These are phyloP conservation scores for Heterobasidion occidentale DNA, from an alignment of 1,284 basidiomycete species.

Conservation along the genomic window DNA sequence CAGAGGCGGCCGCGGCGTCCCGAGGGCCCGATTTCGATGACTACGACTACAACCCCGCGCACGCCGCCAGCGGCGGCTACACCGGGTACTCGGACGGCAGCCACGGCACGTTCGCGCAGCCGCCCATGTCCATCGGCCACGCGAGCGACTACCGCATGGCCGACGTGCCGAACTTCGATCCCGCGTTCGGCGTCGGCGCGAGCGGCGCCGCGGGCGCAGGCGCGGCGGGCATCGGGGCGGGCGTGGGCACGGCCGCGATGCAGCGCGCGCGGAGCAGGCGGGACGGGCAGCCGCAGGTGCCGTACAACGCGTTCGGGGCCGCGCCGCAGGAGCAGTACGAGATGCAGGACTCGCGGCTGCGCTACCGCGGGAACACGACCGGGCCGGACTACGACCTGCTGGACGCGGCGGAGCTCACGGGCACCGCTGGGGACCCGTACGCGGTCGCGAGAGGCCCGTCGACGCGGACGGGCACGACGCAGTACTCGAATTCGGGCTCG, in stretches of 20 bases:
- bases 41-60: conserved; percentile 29
- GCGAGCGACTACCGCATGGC: conserved; percentile 40
- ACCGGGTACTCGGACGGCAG: conserved; percentile 49
- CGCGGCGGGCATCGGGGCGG: conserved; percentile 16
- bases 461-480: conserved; percentile 5
- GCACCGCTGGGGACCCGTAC: conserved; percentile 10
- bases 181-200: conserved; percentile 20
- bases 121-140: conserved; percentile 30
- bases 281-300: conserved; percentile 10
- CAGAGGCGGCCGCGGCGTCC: conserved; percentile 20
- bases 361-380: conserved; percentile 3
- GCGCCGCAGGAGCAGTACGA: conserved; percentile 10
- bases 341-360: conserved; percentile 8
- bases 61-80: conserved; percentile 19
- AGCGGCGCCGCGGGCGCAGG: conserved; percentile 11
- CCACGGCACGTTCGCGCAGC: conserved; percentile 55
- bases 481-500: background rate
- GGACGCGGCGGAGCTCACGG: conserved; percentile 10
- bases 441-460: conserved; percentile 11
- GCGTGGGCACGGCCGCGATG: conserved; percentile 21
- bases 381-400: conserved; percentile 18
- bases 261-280: conserved; percentile 19
- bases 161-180: conserved; percentile 34
- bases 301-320: conserved; percentile 25
- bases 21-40: conserved; percentile 48